phyloP scores from a whole-genome alignment of 257 asterid genomes.

The Solanum dulcamara region DNA sequence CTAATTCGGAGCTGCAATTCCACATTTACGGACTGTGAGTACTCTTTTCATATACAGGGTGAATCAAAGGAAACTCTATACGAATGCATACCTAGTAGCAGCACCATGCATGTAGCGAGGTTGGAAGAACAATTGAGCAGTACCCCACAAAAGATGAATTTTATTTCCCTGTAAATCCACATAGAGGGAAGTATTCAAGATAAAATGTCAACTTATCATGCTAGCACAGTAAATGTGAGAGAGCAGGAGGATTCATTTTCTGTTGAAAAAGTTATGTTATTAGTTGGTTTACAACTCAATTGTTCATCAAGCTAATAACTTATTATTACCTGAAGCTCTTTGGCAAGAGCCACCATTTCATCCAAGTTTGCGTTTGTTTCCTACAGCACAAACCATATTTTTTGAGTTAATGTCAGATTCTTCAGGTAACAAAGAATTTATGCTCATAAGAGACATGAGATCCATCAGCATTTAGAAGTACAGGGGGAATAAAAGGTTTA shows the following conservation, averaged over 20 bases:
- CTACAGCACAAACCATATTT: constrained; percentile 17
- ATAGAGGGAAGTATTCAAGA: neutral
- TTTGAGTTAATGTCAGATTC: neutral
- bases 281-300: neutral
- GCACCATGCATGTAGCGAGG: constrained; percentile 98
- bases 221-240: neutral
- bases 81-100: constrained; percentile 64
- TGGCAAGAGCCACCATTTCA: constrained; percentile 90
- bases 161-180: neutral
- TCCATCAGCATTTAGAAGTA: neutral
- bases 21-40: neutral
- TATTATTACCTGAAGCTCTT: constrained; percentile 78
- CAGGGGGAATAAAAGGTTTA: too few species aligned
- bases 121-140: constrained; percentile 82
- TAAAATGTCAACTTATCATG: neutral
- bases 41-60: neutral
- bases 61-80: neutral
- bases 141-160: constrained; percentile 84
- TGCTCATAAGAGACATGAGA: neutral
- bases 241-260: neutral
- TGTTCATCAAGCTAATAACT: neutral
- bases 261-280: neutral
- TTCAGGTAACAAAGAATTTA: neutral
- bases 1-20: constrained; percentile 66
- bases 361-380: constrained; percentile 93